Conservation (phyloP, 2,329 filamentous ascomycete species). For the Sporothrix protearum region DNA sequence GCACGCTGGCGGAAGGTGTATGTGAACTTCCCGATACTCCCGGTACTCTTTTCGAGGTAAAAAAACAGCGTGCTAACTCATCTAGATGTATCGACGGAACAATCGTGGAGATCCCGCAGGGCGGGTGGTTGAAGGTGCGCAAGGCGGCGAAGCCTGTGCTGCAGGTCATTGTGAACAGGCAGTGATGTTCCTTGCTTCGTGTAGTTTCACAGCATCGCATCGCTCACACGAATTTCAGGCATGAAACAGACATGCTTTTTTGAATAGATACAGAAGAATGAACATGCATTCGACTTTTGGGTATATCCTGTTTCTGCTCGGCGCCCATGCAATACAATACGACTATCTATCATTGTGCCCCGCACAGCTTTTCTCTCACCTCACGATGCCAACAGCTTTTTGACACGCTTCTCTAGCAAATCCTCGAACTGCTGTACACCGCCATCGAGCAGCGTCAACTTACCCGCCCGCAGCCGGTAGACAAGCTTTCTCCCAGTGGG, state of each 20-base stretch:
- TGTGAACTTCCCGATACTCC: neutral
- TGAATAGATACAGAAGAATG: constrained; percentile 1
- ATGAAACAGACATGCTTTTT: constrained; percentile 10
- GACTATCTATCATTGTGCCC: too few species aligned
- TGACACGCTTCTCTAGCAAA: constrained; percentile 57
- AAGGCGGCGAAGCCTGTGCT: constrained; percentile 45
- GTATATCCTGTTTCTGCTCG: too few species aligned
- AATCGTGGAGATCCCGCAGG: constrained; percentile 68
- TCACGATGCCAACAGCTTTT: constrained; percentile 39
- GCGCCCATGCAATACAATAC: too few species aligned
- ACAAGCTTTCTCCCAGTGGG: constrained; percentile 50
- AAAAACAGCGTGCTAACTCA: constrained; percentile 19
- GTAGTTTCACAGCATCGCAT: neutral
- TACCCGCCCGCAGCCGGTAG: constrained; percentile 58
- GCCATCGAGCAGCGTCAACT: constrained; percentile 51
- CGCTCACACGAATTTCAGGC: neutral
- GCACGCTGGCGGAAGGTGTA: constrained; percentile 70
- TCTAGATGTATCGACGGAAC: constrained; percentile 79
- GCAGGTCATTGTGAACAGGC: constrained; percentile 43
- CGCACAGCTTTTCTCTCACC: neutral
- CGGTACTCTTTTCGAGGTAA: neutral
- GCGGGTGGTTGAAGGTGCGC: constrained; percentile 67
- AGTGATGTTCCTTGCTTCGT: neutral
- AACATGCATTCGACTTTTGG: neutral
- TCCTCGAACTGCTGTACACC: constrained; percentile 66